These are phyloP conservation scores for Fusarium austroafricanum DNA, from an alignment of 2,329 filamentous ascomycete genomes.

Conservation along the genomic window DNA sequence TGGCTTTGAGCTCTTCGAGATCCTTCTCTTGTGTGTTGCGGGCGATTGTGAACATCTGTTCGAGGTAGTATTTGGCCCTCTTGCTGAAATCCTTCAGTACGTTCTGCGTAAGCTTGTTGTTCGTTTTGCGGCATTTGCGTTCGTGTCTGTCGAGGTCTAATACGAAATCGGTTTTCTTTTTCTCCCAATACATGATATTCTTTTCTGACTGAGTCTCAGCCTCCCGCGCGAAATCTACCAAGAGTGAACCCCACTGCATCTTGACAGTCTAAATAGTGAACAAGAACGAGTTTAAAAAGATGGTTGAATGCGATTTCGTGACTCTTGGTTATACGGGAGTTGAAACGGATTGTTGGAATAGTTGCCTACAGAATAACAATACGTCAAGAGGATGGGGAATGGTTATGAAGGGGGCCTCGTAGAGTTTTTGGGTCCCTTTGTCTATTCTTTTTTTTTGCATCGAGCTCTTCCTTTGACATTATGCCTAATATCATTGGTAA, in stretches of 20 bases:
- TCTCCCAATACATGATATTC: background rate
- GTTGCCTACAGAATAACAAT: background rate
- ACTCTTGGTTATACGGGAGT: background rate
- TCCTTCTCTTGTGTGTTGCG: background rate
- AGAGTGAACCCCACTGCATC: background rate
- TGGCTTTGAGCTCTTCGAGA: background rate
- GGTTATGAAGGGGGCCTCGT: slow-evolving; percentile 13
- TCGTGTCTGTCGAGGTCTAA: slow-evolving; percentile 1
- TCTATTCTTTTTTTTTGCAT: slow-evolving; percentile 18
- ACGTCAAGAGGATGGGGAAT: slow-evolving; percentile 3
- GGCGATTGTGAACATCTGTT: background rate
- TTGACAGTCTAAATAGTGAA: background rate
- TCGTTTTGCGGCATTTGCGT: background rate
- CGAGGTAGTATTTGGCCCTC: background rate
- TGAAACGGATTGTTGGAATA: background rate
- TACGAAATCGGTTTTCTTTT: background rate
- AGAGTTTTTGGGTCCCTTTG: slow-evolving; percentile 17
- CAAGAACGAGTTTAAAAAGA: background rate
- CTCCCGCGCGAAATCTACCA: background rate
- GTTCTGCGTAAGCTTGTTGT: background rate
- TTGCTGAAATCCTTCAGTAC: background rate
- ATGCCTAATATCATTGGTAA: slow-evolving; percentile 13
- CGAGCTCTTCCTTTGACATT: slow-evolving; percentile 13
- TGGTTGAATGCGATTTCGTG: too few species aligned
- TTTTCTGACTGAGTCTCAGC: background rate